Conservation (phyloP, 345 rosid genomes). For the Alliaria petiolata region DNA sequence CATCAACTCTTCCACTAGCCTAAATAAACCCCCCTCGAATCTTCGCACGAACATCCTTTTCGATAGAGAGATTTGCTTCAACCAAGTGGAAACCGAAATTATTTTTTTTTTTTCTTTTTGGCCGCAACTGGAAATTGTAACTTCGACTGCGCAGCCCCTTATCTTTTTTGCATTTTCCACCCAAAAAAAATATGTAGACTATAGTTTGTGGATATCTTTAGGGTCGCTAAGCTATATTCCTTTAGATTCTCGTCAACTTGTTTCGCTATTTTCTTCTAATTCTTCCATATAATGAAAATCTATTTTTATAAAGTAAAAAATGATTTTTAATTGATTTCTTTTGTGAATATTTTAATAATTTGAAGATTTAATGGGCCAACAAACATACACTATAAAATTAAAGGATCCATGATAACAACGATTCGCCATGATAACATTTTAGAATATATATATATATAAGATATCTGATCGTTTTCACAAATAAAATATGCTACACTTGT, state of each 20-base stretch:
- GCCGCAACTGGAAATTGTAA: no score
- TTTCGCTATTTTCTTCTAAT: no score
- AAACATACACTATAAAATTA: neutral
- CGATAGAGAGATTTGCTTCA: neutral
- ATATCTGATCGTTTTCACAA: neutral
- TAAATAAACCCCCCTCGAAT: neutral
- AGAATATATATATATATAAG: no score
- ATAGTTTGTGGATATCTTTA: no score
- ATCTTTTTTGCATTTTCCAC: no score
- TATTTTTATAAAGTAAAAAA: neutral
- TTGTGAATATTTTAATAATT: neutral
- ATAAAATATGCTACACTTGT: neutral
- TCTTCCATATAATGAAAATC: no score
- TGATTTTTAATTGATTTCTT: no score
- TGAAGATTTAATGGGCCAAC: neutral
- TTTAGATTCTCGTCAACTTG: no score
- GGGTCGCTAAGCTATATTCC: no score
- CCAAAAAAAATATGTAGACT: no score
- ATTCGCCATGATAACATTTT: neutral
- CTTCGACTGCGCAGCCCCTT: no score
- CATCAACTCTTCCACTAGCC: conserved; percentile 20
- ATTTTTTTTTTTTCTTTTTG: neutral
- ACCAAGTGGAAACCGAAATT: neutral
- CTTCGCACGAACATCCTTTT: conserved; percentile 8
- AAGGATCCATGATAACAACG: neutral